Evolutionary conservation across 495 filamentous ascomycete species (phyloP).

Genomic region (Friedmanniomyces simplex): DNA sequence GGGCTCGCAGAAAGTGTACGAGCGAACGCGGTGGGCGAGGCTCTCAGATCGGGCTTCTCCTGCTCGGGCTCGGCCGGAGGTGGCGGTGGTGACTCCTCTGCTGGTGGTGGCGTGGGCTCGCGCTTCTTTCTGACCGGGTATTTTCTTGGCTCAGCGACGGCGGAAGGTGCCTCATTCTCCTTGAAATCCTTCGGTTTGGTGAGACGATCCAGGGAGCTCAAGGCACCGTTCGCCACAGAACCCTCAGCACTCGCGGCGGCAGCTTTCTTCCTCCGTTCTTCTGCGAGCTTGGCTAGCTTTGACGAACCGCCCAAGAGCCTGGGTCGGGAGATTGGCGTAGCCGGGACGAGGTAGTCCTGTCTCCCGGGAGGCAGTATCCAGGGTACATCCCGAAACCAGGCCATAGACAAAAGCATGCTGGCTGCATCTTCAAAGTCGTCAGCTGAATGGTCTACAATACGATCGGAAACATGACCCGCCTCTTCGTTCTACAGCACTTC

Average conservation of each 20-base stretch:
- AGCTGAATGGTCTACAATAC: background rate
- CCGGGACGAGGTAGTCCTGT: slow-evolving; percentile 49
- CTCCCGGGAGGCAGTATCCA: slow-evolving; percentile 72
- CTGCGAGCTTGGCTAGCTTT: slow-evolving; percentile 85
- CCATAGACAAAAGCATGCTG: slow-evolving; percentile 26
- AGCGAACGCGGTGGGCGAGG: slow-evolving; percentile 20
- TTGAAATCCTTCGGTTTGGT: slow-evolving; percentile 9
- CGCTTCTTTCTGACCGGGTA: slow-evolving; percentile 16
- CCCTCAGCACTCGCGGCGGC: slow-evolving; percentile 6
- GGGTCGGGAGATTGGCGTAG: slow-evolving; percentile 49
- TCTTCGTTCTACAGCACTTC: slow-evolving; percentile 1
- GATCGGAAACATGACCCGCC: slow-evolving; percentile 7
- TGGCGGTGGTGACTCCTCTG: slow-evolving; percentile 8
- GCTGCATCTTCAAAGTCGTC: background rate
- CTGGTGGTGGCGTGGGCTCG: slow-evolving; percentile 14
- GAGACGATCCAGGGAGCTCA: slow-evolving; percentile 28
- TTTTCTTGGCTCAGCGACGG: background rate
- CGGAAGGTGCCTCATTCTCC: slow-evolving; percentile 9
- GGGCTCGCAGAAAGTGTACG: slow-evolving; percentile 8
- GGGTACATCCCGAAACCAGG: slow-evolving; percentile 74
- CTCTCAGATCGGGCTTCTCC: slow-evolving; percentile 15
- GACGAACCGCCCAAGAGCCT: slow-evolving; percentile 66
- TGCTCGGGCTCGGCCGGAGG: slow-evolving; percentile 5
- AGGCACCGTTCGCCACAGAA: slow-evolving; percentile 18
- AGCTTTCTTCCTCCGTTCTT: slow-evolving; percentile 56